Base-by-base conservation (phyloP, 306 rosid genomes). In the Mimosa bimucronata region DNA sequence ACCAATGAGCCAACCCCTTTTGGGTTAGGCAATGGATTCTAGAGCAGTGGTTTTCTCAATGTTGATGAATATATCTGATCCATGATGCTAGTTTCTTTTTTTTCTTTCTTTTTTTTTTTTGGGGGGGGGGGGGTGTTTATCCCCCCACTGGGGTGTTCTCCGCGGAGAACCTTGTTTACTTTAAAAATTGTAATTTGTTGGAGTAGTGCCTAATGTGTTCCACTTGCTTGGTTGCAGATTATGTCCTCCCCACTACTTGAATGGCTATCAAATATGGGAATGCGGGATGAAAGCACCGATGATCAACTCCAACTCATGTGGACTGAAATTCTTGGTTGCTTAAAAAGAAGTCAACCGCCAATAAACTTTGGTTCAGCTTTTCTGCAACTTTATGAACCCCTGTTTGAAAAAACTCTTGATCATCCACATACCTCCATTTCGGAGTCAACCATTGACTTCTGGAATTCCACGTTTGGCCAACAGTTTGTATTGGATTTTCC, bases 381-480 rank as follows among this genome's bases (percentile, higher is more conserved):
- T 37, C 97, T 92, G 64, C 77, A 75, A 80, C 92, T 87, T 72
- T 88, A 87, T 15, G 91, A 89, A 81, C 60, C 92, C 41, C 81
- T 92, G 52, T 90, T 92, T 38, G 93, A 81, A 73, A 92, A 92
- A 85, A 87, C 94, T 82, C 94, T 94, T 9, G 88, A 88, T 61
- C 94, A 91, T 83, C 88, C 94, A 76, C 77, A 70, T 79, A 79
- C 82, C 82, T 81, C 90, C 85, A 89, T 94, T 78, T 91, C 92
- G 77, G 91, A 86, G 80, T 84, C 90, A 6, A 84, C 92, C 86
- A 76, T 92, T 81, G 73, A 77, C 64, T 92, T 92, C 44, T 94
- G 97, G 97, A 94, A 91, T 86, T 82, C 88, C 64, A 86, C 94
- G 48, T 94, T 84, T 40, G 97, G 92, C 2, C 86, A 87, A 79